Conservation (phyloP, 805 yeast genomes). For the Ogataea pignaliae region DNA sequence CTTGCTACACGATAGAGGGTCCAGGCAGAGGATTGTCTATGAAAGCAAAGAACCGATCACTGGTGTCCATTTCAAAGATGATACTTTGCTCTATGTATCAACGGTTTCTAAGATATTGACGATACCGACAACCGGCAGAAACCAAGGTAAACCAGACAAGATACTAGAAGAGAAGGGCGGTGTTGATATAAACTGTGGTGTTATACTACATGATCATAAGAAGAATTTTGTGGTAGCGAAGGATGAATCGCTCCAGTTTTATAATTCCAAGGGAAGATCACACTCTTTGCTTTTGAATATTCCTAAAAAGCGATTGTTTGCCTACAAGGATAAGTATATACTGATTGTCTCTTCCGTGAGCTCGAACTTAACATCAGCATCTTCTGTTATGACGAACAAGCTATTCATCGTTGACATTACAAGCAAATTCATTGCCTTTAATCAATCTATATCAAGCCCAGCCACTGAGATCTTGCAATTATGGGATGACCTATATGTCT, state of each 20-base stretch:
- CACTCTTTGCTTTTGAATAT: slow-evolving; percentile 53
- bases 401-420: slow-evolving; percentile 63
- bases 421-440: slow-evolving; percentile 68
- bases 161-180: slow-evolving; percentile 44
- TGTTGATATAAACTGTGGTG: slow-evolving; percentile 46
- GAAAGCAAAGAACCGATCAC: slow-evolving; percentile 80
- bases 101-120: slow-evolving; percentile 71
- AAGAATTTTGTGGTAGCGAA: slow-evolving; percentile 56
- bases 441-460: slow-evolving; percentile 61
- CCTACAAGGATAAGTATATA: slow-evolving; percentile 45
- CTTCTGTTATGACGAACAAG: slow-evolving; percentile 40
- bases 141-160: slow-evolving; percentile 56
- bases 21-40: slow-evolving; percentile 77
- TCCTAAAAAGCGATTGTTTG: slow-evolving; percentile 47
- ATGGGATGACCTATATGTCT: slow-evolving; percentile 54
- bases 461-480: slow-evolving; percentile 54
- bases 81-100: slow-evolving; percentile 58
- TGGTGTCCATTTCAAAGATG: slow-evolving; percentile 56
- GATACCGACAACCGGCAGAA: slow-evolving; percentile 73
- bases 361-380: slow-evolving; percentile 25
- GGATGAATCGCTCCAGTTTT: slow-evolving; percentile 59
- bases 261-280: slow-evolving; percentile 49
- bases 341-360: slow-evolving; percentile 52
- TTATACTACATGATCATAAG: slow-evolving; percentile 24
- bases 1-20: slow-evolving; percentile 79